phyloP scores from a whole-genome alignment of 176 grass and related monocot species.

The Olyra latifolia region DNA sequence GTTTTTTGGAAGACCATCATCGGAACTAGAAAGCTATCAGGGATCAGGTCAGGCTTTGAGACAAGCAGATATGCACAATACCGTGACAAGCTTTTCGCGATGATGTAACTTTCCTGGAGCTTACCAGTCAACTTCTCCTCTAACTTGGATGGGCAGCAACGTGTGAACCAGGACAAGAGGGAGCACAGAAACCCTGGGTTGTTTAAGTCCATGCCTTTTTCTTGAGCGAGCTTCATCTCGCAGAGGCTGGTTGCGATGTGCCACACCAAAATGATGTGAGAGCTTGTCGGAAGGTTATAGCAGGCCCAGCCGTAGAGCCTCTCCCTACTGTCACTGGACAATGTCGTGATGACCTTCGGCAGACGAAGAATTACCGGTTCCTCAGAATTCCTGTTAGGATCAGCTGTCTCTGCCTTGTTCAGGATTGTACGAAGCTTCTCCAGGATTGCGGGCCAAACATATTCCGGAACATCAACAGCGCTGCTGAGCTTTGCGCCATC shows the following conservation, averaged over 20 bases:
- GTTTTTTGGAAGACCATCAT: neutral
- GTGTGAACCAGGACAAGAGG: neutral
- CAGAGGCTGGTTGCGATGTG: slow-evolving; percentile 42
- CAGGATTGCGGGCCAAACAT: neutral
- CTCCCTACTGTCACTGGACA: too few species aligned
- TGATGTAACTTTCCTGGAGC: neutral
- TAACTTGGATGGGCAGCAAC: neutral
- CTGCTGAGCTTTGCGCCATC: neutral
- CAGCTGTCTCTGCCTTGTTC: neutral
- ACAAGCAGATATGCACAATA: slow-evolving; percentile 54
- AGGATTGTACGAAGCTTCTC: neutral
- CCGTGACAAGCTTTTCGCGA: slow-evolving; percentile 40
- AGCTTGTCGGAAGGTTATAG: neutral
- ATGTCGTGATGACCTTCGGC: neutral
- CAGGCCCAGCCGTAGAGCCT: neutral
- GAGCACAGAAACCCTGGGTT: neutral
- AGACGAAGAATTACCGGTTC: neutral
- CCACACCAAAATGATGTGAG: slow-evolving; percentile 27
- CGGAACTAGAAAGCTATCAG: slow-evolving; percentile 19
- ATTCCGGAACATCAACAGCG: neutral
- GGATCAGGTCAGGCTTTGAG: slow-evolving; percentile 34
- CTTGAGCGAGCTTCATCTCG: neutral
- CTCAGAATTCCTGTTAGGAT: too few species aligned
- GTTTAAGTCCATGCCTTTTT: neutral
- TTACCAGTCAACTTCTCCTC: neutral